Conservation (phyloP, 2,329 filamentous ascomycete genomes). For the Endothia cerciana region DNA sequence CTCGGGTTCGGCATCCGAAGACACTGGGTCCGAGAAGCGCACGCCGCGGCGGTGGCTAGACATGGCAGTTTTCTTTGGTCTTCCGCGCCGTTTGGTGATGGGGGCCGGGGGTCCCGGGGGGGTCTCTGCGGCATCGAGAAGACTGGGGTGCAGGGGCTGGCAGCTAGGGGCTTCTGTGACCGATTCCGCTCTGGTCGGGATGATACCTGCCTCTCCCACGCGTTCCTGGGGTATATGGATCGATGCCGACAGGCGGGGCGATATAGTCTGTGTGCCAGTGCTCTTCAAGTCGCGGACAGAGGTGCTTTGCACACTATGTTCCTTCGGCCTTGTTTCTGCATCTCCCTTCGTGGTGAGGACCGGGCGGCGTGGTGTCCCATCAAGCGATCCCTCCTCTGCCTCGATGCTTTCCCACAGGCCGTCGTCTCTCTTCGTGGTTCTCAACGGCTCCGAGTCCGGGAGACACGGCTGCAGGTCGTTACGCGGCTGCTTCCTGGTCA, state of each 20-base stretch:
- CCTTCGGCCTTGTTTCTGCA: background rate
- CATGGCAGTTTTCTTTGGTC: background rate
- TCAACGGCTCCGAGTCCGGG: background rate
- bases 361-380: background rate
- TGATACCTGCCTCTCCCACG: too few species aligned
- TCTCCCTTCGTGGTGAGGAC: background rate
- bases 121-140: background rate
- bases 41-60: background rate
- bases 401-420: constrained; percentile 7
- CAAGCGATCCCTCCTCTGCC: background rate
- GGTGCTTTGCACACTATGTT: background rate
- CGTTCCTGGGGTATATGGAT: too few species aligned
- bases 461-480: background rate
- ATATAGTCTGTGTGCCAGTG: background rate
- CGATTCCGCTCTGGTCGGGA: too few species aligned
- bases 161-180: too few species aligned
- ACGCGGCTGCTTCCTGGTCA: background rate
- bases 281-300: background rate
- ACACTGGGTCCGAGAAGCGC: background rate
- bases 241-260: too few species aligned
- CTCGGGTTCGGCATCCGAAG: background rate
- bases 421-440: background rate
- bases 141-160: background rate
- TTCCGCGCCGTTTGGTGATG: too few species aligned
- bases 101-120: background rate